Percentiles rank a stretch among this genome's conserved stretches.
Conservation (phyloP, 148 eudicot genomes). For the Vaccinium myrtillus region DNA sequence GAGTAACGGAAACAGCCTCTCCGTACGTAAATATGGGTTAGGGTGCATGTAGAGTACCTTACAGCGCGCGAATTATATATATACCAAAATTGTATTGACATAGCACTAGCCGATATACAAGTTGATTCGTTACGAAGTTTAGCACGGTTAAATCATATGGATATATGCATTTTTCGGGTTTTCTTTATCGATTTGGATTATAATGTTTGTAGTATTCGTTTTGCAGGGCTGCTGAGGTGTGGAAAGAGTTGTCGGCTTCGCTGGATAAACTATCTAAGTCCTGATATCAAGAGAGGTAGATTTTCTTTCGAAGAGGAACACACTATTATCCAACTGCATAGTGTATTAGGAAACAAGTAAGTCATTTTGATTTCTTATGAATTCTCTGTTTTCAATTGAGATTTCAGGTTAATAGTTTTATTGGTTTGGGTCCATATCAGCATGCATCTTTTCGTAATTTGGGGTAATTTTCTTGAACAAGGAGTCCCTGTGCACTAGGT, state of each 20-base stretch:
- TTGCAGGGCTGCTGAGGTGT: conserved; percentile 84
- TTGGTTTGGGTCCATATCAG: neutral
- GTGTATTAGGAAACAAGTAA: conserved; percentile 93
- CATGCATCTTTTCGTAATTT: too few species aligned
- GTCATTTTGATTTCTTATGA: conserved; percentile 19
- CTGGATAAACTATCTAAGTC: conserved; percentile 93
- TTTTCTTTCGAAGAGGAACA: conserved; percentile 94
- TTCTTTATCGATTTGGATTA: too few species aligned
- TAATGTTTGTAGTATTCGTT: neutral
- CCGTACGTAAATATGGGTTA: too few species aligned
- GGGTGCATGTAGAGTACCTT: too few species aligned
- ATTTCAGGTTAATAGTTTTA: neutral
- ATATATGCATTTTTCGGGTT: neutral
- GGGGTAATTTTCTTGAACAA: too few species aligned
- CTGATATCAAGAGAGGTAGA: conserved; percentile 89
- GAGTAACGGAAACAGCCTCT: too few species aligned
- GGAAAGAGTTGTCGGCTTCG: conserved; percentile 95
- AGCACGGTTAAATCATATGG: neutral
- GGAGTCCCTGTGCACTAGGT: too few species aligned
- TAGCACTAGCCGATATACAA: neutral
- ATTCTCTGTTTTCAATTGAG: neutral
- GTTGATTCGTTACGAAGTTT: neutral
- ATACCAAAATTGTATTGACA: neutral
- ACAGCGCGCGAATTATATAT: too few species aligned
- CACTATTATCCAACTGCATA: conserved; percentile 85